Conservation (phyloP, 768 basidiomycete species). For the Jaapia argillacea region DNA sequence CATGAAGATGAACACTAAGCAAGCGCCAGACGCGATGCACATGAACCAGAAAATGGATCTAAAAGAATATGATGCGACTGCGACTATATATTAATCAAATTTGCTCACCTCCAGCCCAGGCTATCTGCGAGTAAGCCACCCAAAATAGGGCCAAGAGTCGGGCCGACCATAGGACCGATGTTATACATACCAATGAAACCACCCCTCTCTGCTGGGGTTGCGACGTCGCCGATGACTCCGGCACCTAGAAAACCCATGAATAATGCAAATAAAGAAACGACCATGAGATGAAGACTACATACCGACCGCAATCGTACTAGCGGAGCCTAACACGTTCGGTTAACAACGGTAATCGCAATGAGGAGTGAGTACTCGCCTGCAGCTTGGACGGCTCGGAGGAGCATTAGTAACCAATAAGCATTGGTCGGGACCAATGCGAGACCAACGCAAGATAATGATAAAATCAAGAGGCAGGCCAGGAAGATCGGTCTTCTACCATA, state of each 20-base stretch:
- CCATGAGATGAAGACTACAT: slow-evolving; percentile 9
- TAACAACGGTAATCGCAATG: no score
- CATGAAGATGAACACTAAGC: slow-evolving; percentile 26
- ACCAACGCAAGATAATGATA: slow-evolving; percentile 59
- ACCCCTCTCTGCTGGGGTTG: slow-evolving; percentile 62
- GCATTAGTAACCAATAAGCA: slow-evolving; percentile 70
- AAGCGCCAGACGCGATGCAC: slow-evolving; percentile 22
- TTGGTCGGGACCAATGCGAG: slow-evolving; percentile 42
- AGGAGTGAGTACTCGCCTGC: no score
- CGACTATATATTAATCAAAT: not conserved
- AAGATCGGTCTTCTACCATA: slow-evolving; percentile 57
- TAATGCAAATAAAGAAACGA: not conserved
- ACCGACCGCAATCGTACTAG: slow-evolving; percentile 72
- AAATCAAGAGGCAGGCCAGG: slow-evolving; percentile 50
- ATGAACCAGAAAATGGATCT: slow-evolving; percentile 36
- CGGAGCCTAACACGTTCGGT: no score
- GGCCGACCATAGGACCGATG: slow-evolving; percentile 53
- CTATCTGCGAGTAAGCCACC: slow-evolving; percentile 32
- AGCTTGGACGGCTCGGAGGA: slow-evolving; percentile 75
- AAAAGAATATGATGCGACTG: not conserved
- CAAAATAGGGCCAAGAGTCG: slow-evolving; percentile 30
- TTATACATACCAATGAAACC: slow-evolving; percentile 61
- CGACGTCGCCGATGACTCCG: slow-evolving; percentile 74
- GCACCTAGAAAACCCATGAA: slow-evolving; percentile 31
- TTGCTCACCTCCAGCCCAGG: slow-evolving; percentile 21